A percentile compares a stretch with the other conserved stretches of the same genome.
Evolutionary conservation across 331 rosid genomes (phyloP).

Genomic region (Rosa hybrid): DNA sequence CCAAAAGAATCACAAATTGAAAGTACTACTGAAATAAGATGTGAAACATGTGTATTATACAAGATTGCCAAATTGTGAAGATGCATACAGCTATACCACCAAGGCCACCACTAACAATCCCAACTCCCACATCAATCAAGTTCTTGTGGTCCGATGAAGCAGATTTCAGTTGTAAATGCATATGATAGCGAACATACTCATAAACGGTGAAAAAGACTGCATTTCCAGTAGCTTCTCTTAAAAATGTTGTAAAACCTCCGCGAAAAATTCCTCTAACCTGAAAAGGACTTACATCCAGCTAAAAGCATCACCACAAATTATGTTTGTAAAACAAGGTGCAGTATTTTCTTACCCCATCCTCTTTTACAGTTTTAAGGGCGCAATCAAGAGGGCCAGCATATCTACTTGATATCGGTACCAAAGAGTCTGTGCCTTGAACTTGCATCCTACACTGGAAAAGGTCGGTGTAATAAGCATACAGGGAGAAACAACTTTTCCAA

Average conservation of each 20-base stretch:
- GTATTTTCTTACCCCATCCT: slow-evolving; percentile 78
- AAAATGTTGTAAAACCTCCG: slow-evolving; percentile 67
- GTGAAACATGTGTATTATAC: not conserved
- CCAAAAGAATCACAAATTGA: slow-evolving; percentile 6
- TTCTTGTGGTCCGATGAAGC: slow-evolving; percentile 49
- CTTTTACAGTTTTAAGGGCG: slow-evolving; percentile 55
- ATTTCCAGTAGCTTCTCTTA: slow-evolving; percentile 77
- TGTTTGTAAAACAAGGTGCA: slow-evolving; percentile 17
- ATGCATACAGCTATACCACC: slow-evolving; percentile 87
- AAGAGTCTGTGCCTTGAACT: slow-evolving; percentile 87
- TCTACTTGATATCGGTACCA: slow-evolving; percentile 65
- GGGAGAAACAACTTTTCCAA: slow-evolving; percentile 25
- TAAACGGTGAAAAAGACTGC: slow-evolving; percentile 65
- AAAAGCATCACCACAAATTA: slow-evolving; percentile 29
- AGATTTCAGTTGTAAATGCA: slow-evolving; percentile 62
- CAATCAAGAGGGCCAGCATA: slow-evolving; percentile 77
- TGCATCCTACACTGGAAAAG: slow-evolving; percentile 98
- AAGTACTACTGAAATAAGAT: slow-evolving; percentile 12
- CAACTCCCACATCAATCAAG: slow-evolving; percentile 79
- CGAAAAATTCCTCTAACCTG: slow-evolving; percentile 81
- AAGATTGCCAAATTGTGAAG: slow-evolving; percentile 21
- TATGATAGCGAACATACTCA: slow-evolving; percentile 69
- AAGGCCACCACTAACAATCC: slow-evolving; percentile 71
- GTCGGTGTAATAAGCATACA: slow-evolving; percentile 34
- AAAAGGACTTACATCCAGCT: slow-evolving; percentile 46